These are phyloP conservation scores for Ramalina intermedia DNA, from an alignment of 495 filamentous ascomycete species.

Conservation along the genomic window DNA sequence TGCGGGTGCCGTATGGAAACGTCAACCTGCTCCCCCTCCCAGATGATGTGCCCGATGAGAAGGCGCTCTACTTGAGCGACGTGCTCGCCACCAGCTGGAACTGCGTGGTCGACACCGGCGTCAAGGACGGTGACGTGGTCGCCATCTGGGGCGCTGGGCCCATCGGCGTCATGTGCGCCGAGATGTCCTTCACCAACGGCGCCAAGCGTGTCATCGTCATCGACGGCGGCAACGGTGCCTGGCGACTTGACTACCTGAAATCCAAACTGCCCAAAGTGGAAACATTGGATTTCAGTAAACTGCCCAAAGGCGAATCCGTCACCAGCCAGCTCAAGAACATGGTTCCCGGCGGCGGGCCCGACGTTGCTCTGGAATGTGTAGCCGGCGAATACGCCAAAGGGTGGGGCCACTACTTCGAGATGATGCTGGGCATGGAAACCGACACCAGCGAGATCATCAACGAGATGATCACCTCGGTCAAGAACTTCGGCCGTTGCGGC, in stretches of 20 bases:
- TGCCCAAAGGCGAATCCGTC: conserved; percentile 43
- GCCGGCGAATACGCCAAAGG: conserved; percentile 79
- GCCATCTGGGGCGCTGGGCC: conserved; percentile 70
- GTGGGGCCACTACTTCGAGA: conserved; percentile 66
- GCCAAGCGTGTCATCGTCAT: conserved; percentile 67
- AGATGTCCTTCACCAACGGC: conserved; percentile 58
- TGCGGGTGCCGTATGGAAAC: conserved; percentile 70
- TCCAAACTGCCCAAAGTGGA: conserved; percentile 48
- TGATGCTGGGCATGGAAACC: conserved; percentile 59
- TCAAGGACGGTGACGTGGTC: conserved; percentile 63
- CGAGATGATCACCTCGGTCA: conserved; percentile 68
- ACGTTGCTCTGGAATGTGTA: conserved; percentile 71
- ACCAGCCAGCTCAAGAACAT: conserved; percentile 60
- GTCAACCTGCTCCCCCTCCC: conserved; percentile 71
- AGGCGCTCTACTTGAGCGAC: conserved; percentile 70
- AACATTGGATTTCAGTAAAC: conserved; percentile 39
- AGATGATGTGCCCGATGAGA: conserved; percentile 73
- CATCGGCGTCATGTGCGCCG: conserved; percentile 68
- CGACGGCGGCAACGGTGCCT: conserved; percentile 48
- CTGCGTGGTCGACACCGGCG: conserved; percentile 69
- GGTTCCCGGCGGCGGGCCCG: conserved; percentile 48
- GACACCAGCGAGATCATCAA: conserved; percentile 80
- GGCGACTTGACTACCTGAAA: conserved; percentile 54
- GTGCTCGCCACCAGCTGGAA: conserved; percentile 70
- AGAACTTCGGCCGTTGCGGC: conserved; percentile 60